phyloP scores from a whole-genome alignment of 306 rosid species.

The Urtica urens region DNA sequence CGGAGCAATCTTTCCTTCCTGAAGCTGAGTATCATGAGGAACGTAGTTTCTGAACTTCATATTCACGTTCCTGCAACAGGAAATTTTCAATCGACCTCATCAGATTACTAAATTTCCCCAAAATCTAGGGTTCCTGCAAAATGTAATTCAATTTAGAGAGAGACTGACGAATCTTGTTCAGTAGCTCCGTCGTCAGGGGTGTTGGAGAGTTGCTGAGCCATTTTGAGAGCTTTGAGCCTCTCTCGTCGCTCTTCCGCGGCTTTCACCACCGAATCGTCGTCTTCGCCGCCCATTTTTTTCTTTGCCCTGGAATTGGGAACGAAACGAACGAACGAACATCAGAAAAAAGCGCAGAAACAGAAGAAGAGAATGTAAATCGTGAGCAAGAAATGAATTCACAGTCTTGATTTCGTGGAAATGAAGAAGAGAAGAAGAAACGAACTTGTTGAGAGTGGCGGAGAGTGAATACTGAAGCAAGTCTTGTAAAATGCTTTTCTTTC shows the following conservation, averaged over 20 bases:
- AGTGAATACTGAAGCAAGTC: no score
- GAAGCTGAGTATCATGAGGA: conserved; percentile 84
- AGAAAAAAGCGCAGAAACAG: no score
- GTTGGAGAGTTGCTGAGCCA: conserved; percentile 55
- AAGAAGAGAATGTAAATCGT: no score
- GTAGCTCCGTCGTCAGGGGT: conserved; percentile 40
- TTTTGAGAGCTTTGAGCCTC: conserved; percentile 61
- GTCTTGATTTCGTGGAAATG: no score
- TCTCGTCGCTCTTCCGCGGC: conserved; percentile 65
- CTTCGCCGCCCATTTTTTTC: conserved; percentile 43
- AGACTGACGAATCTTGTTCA: conserved; percentile 1
- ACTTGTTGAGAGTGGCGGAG: no score
- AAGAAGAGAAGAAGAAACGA: no score
- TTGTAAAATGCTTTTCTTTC: no score
- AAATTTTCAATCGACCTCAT: neutral
- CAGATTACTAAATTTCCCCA: neutral
- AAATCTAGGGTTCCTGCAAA: neutral
- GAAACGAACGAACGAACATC: no score
- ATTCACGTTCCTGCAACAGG: conserved; percentile 29
- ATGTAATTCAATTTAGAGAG: neutral
- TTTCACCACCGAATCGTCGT: conserved; percentile 49
- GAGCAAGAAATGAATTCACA: no score
- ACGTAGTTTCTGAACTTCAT: conserved; percentile 93
- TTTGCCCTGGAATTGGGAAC: no score
- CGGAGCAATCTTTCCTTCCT: conserved; percentile 75